Conservation (phyloP, 164 flowering plant genomes). For the Liquidambar formosana region DNA sequence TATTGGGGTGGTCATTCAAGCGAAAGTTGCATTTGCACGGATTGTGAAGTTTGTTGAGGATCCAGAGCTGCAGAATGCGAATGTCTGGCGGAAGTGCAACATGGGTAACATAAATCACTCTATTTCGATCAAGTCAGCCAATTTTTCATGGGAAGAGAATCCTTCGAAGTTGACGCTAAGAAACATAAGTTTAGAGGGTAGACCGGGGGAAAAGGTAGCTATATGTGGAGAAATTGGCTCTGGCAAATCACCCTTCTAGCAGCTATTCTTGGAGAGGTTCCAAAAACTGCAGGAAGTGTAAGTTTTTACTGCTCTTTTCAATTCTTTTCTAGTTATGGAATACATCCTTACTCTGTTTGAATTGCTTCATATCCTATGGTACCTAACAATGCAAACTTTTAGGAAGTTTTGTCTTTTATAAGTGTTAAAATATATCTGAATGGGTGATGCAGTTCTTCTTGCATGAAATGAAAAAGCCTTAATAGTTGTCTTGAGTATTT, state of each 20-base stretch:
- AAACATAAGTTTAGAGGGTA: conserved; percentile 29
- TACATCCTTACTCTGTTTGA: neutral
- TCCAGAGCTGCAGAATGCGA: conserved; percentile 37
- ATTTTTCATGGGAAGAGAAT: conserved; percentile 41
- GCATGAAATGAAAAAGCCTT: no score
- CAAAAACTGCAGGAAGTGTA: conserved; percentile 39
- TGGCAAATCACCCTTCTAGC: conserved; percentile 63
- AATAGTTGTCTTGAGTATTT: no score
- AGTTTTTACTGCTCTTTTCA: conserved; percentile 22
- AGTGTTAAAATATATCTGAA: no score
- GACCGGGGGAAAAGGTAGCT: conserved; percentile 39
- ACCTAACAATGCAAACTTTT: no score
- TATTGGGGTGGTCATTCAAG: conserved; percentile 34
- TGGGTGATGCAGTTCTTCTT: no score
- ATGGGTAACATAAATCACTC: conserved; percentile 1
- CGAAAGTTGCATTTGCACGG: conserved; percentile 42
- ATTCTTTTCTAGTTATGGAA: neutral
- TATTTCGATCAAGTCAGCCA: conserved; percentile 32
- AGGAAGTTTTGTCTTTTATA: no score
- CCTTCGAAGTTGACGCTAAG: conserved; percentile 32
- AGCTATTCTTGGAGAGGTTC: conserved; percentile 47
- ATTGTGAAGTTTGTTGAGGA: conserved; percentile 49
- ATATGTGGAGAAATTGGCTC: conserved; percentile 67
- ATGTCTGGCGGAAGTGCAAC: conserved; percentile 14
- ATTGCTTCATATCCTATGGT: no score